phyloP scores from a whole-genome alignment of 129 eudicot species.

The sunflower (Helianthus annuus) region HanXRQr2.0-SUNRISE NC_035445.2:83238513-83239012 shows the following conservation, averaged over 20 bases:
- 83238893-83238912: too few species aligned
- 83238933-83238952: too few species aligned
- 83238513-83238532: constrained; percentile 75
- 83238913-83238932: too few species aligned
- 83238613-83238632: constrained; percentile 54
- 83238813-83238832: constrained; percentile 75
- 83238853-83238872: constrained; percentile 99
- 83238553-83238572: constrained; percentile 45
- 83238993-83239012: too few species aligned
- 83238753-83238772: constrained; percentile 22
- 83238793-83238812: constrained; percentile 79
- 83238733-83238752: background rate
- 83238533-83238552: constrained; percentile 42
- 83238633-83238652: constrained; percentile 74
- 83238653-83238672: constrained; percentile 46
- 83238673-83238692: constrained; percentile 94
- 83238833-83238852: constrained; percentile 92
- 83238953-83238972: too few species aligned
- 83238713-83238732: background rate
- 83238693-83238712: constrained; percentile 75
- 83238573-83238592: constrained; percentile 62
- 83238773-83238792: constrained; percentile 83
- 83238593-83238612: constrained; percentile 57
- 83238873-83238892: constrained; percentile 36
- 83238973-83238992: too few species aligned